Evolutionary conservation across 805 yeast species (phyloP).

Genomic region (Candida ficus): DNA sequence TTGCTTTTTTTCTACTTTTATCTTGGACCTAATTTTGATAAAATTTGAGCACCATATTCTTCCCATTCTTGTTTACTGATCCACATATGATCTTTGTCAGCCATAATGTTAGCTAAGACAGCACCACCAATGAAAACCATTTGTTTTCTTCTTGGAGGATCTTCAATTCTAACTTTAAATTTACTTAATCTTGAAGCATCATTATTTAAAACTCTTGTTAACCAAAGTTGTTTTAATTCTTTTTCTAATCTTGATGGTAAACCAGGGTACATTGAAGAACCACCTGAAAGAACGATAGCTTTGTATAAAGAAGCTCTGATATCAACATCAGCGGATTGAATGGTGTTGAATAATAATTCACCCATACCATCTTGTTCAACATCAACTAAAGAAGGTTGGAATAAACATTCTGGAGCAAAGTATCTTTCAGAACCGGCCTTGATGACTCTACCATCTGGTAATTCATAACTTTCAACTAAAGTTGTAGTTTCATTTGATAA

Average conservation of each 20-base stretch:
- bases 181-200: slow-evolving; percentile 83
- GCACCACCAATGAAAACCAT: slow-evolving; percentile 99
- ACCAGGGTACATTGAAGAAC: slow-evolving; percentile 98
- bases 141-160: slow-evolving; percentile 97
- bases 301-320: slow-evolving; percentile 82
- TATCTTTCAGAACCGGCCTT: slow-evolving; percentile 94
- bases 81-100: slow-evolving; percentile 99
- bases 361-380: slow-evolving; percentile 97
- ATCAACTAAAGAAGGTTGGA: slow-evolving; percentile 93
- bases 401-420: slow-evolving; percentile 94
- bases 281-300: slow-evolving; percentile 94
- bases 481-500: slow-evolving; percentile 94
- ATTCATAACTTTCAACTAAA: slow-evolving; percentile 82
- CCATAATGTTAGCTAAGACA: slow-evolving; percentile 95
- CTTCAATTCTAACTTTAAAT: slow-evolving; percentile 95
- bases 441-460: slow-evolving; percentile 95
- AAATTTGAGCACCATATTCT: slow-evolving; percentile 85
- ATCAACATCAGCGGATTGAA: slow-evolving; percentile 93
- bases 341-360: slow-evolving; percentile 84
- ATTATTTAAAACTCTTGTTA: slow-evolving; percentile 77
- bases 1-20: slow-evolving; percentile 25
- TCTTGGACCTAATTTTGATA: slow-evolving; percentile 89
- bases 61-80: slow-evolving; percentile 94
- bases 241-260: slow-evolving; percentile 92
- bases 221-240: slow-evolving; percentile 95